Percentiles rank a stretch among this genome's conserved stretches.
phyloP scores from a whole-genome alignment of 805 yeast species.

The Yarrowia sp. region DNA sequence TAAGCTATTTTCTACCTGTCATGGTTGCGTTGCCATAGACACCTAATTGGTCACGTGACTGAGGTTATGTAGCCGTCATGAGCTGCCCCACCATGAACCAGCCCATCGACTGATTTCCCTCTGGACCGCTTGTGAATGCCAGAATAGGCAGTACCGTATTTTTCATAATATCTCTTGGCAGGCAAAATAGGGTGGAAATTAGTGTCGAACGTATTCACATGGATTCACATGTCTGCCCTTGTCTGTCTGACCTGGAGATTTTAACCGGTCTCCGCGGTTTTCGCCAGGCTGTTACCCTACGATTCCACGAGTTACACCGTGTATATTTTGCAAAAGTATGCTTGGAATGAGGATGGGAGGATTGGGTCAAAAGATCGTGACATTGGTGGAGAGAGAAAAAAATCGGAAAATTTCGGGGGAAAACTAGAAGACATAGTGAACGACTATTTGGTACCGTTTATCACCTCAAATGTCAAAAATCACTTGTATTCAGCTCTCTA shows the following conservation, averaged over 20 bases:
- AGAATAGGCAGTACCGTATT: background rate
- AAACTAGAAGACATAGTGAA: too few species aligned
- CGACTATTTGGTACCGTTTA: background rate
- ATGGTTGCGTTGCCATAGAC: too few species aligned
- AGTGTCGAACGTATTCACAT: slow-evolving; percentile 23
- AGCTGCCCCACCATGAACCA: too few species aligned
- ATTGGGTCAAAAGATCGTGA: background rate
- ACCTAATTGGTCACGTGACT: too few species aligned
- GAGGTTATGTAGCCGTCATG: too few species aligned
- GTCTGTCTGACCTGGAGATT: background rate
- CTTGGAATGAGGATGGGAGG: slow-evolving; percentile 2
- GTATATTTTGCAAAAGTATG: slow-evolving; percentile 6
- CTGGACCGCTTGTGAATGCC: background rate
- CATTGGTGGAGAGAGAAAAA: background rate
- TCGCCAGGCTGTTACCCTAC: slow-evolving; percentile 34
- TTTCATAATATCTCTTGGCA: background rate
- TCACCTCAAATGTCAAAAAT: background rate
- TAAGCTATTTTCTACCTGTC: too few species aligned
- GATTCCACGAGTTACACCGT: slow-evolving; percentile 23
- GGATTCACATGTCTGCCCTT: slow-evolving; percentile 1
- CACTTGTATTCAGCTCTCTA: background rate
- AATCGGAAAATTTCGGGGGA: background rate
- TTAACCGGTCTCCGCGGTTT: background rate
- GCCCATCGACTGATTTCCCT: too few species aligned
- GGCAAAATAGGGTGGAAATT: slow-evolving; percentile 24